A percentile compares a stretch with the other conserved stretches of the same genome.
phyloP scores from a whole-genome alignment of 192 early-diverging fungal species.

The Backusella circina region DNA sequence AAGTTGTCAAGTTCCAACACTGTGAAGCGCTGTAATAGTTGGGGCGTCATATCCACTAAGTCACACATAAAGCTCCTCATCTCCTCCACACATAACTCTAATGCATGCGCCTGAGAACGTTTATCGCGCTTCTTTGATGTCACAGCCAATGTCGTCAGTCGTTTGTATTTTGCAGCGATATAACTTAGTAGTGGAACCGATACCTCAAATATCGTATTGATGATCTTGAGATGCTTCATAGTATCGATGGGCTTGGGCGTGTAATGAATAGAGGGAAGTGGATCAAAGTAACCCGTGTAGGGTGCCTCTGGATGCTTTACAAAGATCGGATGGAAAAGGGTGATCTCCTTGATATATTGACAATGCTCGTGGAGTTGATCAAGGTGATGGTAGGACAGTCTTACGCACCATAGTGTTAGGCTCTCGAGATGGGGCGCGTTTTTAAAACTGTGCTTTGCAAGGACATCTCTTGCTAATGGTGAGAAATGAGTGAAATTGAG shows the following conservation, averaged over 20 bases:
- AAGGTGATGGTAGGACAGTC: background rate
- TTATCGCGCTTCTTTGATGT: background rate
- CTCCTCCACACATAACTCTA: background rate
- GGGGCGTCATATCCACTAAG: background rate
- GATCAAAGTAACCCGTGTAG: background rate
- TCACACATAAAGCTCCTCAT: background rate
- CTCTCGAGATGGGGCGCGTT: background rate
- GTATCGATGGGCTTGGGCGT: background rate
- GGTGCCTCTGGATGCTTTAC: background rate
- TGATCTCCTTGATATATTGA: background rate
- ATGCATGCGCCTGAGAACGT: background rate
- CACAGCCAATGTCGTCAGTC: background rate
- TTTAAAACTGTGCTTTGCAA: background rate
- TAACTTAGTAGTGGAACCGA: background rate
- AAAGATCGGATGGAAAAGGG: background rate
- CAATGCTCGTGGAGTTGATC: background rate
- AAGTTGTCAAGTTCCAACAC: background rate
- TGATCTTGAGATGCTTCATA: background rate
- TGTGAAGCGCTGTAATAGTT: background rate
- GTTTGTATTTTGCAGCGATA: background rate
- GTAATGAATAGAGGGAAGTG: background rate
- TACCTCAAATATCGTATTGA: background rate
- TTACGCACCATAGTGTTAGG: background rate
- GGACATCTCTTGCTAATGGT: background rate
- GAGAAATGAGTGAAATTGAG: background rate